Percentiles rank a stretch among this genome's conserved stretches.
phyloP scores from a whole-genome alignment of 257 asterid species.

The Solanum medicagineum region DNA sequence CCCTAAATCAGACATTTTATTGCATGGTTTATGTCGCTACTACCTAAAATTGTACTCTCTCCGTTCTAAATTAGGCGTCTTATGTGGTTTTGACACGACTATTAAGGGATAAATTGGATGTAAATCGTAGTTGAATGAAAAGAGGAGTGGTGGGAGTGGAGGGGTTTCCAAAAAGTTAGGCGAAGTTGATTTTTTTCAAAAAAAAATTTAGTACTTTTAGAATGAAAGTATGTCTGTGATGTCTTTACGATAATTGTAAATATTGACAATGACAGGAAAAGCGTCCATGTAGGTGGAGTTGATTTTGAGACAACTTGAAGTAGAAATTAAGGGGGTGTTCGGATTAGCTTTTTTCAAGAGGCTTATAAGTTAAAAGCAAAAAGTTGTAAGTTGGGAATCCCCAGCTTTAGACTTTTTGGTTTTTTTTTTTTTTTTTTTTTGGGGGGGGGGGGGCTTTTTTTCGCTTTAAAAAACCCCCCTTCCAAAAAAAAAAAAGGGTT shows the following conservation, averaged over 20 bases:
- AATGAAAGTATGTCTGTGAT: not conserved
- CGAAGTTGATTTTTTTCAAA: not conserved
- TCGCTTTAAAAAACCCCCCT: no score
- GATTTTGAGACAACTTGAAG: not conserved
- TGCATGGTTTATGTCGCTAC: not conserved
- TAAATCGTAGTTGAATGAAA: not conserved
- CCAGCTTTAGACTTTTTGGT: no score
- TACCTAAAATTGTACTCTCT: not conserved
- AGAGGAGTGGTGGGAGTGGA: not conserved
- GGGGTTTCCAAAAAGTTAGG: not conserved
- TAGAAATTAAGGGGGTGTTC: not conserved
- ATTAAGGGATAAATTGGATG: not conserved
- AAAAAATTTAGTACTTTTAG: not conserved
- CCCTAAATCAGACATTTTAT: not conserved
- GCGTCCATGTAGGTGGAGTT: not conserved
- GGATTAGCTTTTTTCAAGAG: no score
- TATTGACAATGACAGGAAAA: not conserved
- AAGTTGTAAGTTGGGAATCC: no score
- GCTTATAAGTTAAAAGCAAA: no score
- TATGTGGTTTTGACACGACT: not conserved
- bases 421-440: no score
- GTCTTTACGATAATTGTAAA: not conserved
- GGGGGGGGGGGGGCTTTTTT: no score
- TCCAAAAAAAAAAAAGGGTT: no score
- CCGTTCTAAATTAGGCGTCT: not conserved